These are phyloP conservation scores for Colletotrichum sidae DNA, from an alignment of 2,329 filamentous ascomycete genomes.

Conservation along the genomic window DNA sequence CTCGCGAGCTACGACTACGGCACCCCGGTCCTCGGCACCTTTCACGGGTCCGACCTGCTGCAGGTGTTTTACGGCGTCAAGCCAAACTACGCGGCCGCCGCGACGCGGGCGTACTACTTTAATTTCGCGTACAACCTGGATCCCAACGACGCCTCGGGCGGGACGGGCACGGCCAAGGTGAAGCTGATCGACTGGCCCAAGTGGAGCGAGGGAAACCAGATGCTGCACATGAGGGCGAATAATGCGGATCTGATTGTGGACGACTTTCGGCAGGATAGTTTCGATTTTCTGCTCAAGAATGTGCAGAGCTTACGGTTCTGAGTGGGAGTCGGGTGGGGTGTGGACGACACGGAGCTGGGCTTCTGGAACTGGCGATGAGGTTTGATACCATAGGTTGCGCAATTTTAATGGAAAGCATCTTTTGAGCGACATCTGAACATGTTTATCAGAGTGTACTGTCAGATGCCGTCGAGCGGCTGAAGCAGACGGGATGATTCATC, in stretches of 20 bases:
- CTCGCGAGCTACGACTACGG: constrained; percentile 69
- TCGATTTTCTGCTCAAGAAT: constrained; percentile 34
- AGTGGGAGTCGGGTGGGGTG: not conserved
- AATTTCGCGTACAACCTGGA: constrained; percentile 68
- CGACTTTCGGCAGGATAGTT: constrained; percentile 38
- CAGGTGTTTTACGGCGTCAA: constrained; percentile 65
- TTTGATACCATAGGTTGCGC: not conserved
- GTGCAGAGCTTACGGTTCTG: constrained; percentile 28
- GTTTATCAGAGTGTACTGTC: no score
- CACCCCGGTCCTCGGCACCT: constrained; percentile 71
- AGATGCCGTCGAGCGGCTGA: no score
- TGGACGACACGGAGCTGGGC: not conserved
- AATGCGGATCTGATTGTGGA: constrained; percentile 35
- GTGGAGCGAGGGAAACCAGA: constrained; percentile 54
- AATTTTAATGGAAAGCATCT: not conserved
- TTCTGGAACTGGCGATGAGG: not conserved
- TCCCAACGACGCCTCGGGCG: constrained; percentile 60
- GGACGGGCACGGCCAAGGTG: constrained; percentile 11
- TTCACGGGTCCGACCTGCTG: constrained; percentile 69
- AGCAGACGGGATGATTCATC: no score
- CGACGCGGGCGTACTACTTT: constrained; percentile 68
- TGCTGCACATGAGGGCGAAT: constrained; percentile 45
- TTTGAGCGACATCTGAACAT: no score
- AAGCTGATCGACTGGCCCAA: constrained; percentile 42
- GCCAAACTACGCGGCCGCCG: constrained; percentile 58